Conservation (phyloP, 1,139 yeast genomes). For the Geotrichum macrosporum region DNA sequence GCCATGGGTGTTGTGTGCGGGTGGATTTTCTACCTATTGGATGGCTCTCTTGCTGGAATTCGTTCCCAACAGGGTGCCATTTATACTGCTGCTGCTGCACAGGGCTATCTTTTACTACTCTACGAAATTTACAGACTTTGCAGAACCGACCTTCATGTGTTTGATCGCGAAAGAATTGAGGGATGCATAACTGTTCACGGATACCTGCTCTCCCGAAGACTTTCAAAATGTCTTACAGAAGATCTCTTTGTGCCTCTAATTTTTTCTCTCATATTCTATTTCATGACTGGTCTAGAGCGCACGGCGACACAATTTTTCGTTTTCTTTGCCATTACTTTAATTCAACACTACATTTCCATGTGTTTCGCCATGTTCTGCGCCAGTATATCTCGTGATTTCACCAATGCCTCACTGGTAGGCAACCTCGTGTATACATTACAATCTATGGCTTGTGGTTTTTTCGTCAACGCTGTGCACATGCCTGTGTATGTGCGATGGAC, state of each 20-base stretch:
- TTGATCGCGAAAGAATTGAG: constrained; percentile 71
- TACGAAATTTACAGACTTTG: constrained; percentile 74
- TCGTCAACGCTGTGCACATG: constrained; percentile 66
- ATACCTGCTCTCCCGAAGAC: constrained; percentile 60
- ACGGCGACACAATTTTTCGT: constrained; percentile 52
- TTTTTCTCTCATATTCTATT: constrained; percentile 60
- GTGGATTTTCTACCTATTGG: constrained; percentile 71
- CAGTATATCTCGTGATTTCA: constrained; percentile 58
- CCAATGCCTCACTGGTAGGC: constrained; percentile 59
- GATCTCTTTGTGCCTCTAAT: constrained; percentile 61
- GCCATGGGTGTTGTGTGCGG: constrained; percentile 62
- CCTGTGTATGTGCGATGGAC: constrained; percentile 88
- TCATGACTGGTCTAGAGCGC: constrained; percentile 67
- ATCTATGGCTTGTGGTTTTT: constrained; percentile 77
- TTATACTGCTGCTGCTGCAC: constrained; percentile 61
- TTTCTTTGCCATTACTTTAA: constrained; percentile 55
- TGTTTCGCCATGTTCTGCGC: constrained; percentile 54
- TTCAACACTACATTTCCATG: constrained; percentile 55
- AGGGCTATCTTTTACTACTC: constrained; percentile 64
- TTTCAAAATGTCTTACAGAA: constrained; percentile 63
- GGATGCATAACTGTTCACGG: constrained; percentile 64
- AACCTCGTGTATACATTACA: constrained; percentile 67
- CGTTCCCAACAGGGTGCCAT: constrained; percentile 60
- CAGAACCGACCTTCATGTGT: constrained; percentile 60
- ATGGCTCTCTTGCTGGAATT: constrained; percentile 58